Conservation (phyloP, 2,329 filamentous ascomycete species). For the Ceratocystis albifundus region DNA sequence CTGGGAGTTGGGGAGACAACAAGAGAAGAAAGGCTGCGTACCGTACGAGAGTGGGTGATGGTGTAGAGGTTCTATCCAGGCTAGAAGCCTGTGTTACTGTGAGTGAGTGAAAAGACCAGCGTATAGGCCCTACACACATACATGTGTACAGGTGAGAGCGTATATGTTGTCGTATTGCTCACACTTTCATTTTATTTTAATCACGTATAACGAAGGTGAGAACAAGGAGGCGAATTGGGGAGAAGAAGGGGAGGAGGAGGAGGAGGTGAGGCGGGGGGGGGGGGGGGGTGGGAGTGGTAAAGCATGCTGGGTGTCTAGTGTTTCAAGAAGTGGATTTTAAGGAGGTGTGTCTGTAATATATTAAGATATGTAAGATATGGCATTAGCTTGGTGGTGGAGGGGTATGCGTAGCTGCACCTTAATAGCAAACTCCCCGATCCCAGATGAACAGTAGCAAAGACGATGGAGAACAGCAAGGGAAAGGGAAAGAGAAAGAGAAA, state of each 20-base stretch:
- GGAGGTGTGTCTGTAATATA: not conserved
- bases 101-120: not conserved
- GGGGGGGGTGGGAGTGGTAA: not conserved
- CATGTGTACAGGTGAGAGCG: not conserved
- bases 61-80: not conserved
- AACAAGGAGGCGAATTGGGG: too few relatives aligned
- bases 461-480: too few relatives aligned
- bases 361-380: not conserved
- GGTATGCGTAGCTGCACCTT: not conserved
- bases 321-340: not conserved
- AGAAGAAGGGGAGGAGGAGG: too few relatives aligned
- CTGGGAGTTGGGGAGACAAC: not conserved
- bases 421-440: not conserved
- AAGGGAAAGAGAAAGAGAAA: too few relatives aligned
- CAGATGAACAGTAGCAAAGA: too few relatives aligned
- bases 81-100: not conserved
- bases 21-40: not conserved
- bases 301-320: not conserved
- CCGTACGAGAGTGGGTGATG: not conserved
- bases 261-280: not conserved
- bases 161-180: not conserved
- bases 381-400: not conserved
- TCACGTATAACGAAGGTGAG: not conserved
- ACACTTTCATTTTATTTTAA: not conserved
- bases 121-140: not conserved